Conservation (phyloP, 805 yeast species). For the Scheffersomyces ergatensis region DNA sequence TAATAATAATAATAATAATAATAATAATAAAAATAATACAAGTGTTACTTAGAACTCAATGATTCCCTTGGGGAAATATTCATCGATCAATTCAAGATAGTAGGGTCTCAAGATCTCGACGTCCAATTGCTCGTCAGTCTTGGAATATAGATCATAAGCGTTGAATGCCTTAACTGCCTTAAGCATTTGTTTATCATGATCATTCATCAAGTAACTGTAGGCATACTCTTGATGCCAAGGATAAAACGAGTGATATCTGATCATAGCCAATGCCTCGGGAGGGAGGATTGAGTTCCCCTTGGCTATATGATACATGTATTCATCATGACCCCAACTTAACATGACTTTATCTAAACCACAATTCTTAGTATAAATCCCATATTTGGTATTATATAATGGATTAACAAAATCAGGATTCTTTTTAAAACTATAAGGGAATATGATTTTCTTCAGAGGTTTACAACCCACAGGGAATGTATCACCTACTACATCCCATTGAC, state of each 20-base stretch:
- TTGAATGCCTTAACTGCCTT: constrained; percentile 65
- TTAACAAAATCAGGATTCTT: constrained; percentile 59
- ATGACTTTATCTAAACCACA: constrained; percentile 70
- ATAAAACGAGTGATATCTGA: constrained; percentile 70
- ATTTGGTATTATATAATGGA: constrained; percentile 64
- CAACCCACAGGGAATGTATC: constrained; percentile 80
- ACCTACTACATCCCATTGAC: constrained; percentile 82
- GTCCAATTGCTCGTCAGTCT: constrained; percentile 47
- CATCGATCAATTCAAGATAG: constrained; percentile 62
- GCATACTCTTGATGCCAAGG: constrained; percentile 78
- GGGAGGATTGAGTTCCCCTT: constrained; percentile 63
- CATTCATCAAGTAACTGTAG: constrained; percentile 61
- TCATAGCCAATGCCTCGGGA: constrained; percentile 68
- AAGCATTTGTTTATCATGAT: constrained; percentile 57
- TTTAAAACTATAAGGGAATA: constrained; percentile 58
- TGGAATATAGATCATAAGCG: constrained; percentile 67
- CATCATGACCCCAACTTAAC: constrained; percentile 81
- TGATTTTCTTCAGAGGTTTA: constrained; percentile 55
- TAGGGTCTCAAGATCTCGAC: constrained; percentile 54
- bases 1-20: no score
- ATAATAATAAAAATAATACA: no score
- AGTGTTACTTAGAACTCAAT: constrained; percentile 47
- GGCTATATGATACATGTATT: constrained; percentile 72
- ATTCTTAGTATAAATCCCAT: constrained; percentile 60
- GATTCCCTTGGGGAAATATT: constrained; percentile 56